A percentile compares a stretch with the other conserved stretches of the same genome.
Evolutionary conservation across 441 rosid species (phyloP).

Genomic region (Syzygium malaccense): DNA sequence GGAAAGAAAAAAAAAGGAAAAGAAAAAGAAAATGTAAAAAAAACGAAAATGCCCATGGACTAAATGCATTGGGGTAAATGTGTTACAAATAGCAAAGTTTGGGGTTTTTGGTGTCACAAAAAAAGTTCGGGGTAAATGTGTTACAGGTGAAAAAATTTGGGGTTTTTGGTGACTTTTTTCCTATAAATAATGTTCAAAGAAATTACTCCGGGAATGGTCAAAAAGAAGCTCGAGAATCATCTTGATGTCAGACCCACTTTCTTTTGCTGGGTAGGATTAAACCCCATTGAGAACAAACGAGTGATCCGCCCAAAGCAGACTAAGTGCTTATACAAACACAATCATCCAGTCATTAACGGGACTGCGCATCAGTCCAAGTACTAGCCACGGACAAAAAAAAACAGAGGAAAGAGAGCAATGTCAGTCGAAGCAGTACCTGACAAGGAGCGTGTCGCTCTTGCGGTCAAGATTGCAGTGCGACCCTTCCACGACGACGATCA

Average conservation of each 20-base stretch:
- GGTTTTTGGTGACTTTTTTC: too few species aligned
- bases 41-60: too few species aligned
- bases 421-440: not conserved
- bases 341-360: not conserved
- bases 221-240: not conserved
- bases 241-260: not conserved
- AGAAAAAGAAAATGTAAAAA: too few species aligned
- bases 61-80: too few species aligned
- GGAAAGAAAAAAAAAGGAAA: too few species aligned
- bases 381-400: not conserved
- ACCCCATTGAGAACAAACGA: not conserved
- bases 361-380: not conserved
- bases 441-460: not conserved
- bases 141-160: too few species aligned
- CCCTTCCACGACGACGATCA: not conserved
- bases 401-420: not conserved
- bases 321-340: not conserved
- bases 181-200: not conserved
- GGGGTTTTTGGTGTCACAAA: too few species aligned
- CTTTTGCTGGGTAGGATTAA: not conserved
- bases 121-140: too few species aligned
- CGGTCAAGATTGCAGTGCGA: not conserved
- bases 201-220: not conserved
- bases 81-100: too few species aligned
- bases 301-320: not conserved